Evolutionary conservation across 495 filamentous ascomycete genomes (phyloP), one percentile per base, ranked within the genome.

Genomic region (Coniosporium apollinis): DNA sequence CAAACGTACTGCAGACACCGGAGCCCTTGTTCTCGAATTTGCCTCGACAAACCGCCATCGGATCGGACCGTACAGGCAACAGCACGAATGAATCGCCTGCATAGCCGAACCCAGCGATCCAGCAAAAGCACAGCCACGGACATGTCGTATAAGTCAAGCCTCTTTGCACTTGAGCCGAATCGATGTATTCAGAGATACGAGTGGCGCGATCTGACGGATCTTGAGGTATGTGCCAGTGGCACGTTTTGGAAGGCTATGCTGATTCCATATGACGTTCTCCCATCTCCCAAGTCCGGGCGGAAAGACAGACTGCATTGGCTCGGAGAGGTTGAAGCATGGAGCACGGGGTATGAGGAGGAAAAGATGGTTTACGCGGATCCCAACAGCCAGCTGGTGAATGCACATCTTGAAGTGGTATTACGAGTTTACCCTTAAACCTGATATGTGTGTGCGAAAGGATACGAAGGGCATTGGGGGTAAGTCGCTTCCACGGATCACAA

Each of bases 111-210:
- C 16, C 34, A 30, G 33, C 28, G 26, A 25, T 26, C 39, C 16
- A 33, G 39, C 43, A 52, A 41, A n/a, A 62, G 62, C 42, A 25
- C 30, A 3, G 34, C 50, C 15, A 36, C 18, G 3, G 61, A 65
- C 39, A 57, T 58, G 41, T 48, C 65, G 19, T 59, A 64, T 42
- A 64, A 60, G 4, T 48, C 64, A 1, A 43, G 54, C 1, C 46
- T 64, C 3, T 62, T 64, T 22, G 55, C 58, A 15, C 48, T 56
- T 2, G 56, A 66, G 38, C 60, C 60, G n/a, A 24, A 46, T 4
- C 32, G 51, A 13, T 61, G 54, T 42, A 52, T 62, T 24, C 42
- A 54, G 10, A 41, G 41, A 6, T 53, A 56, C 36, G 62, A 65
- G 37, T 65, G 62, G 61, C 51, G 62, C 20, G 18, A 34, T 9